Base-by-base conservation (phyloP, 768 basidiomycete species). In the Hericium rajendrae region DNA sequence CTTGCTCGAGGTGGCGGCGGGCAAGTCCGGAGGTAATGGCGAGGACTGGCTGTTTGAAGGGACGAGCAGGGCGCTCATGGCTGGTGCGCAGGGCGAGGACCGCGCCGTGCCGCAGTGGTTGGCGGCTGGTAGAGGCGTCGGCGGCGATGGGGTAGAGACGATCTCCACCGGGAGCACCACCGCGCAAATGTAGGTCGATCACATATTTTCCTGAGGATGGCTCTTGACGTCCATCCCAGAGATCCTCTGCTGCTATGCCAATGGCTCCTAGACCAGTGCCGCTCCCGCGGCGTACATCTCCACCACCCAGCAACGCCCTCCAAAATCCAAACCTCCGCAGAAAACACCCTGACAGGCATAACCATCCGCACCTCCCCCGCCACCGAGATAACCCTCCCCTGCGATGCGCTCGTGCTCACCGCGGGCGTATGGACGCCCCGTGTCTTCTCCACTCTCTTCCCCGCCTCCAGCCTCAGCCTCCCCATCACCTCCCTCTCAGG, bases 351-450 rank as follows among this genome's bases (percentile, higher is more conserved):
- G 16, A 56, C 53, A 9, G 53, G 51, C 13, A 46, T 56, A 22
- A 38, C 53, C 53, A 53, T 54, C 20, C 59, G 55, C 32, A 38
- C 57, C 22, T 32, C 57, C 6, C 57, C 51, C 40, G 57, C 41
- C 32, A 28, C 54, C 15, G 39, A 40, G 13, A 46, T 60, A 51
- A 60, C 64, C 54, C 46, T 74, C 41, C 62, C 65, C 12, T 68
- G 68, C 60, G 66, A 67, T 50, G 67, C 59, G 38, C 58, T 75
- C 55, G 59, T 73, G 26, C 57, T 75, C 59, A 64, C 73, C 11
- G 71, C 72, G 5, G 73, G 73, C 0, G 69, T 70, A 46, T 74
- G 73, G 72, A 69, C 70, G 15, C 69, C 71, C 3, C 63, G 61
- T 50, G 72, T 68, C 22, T 69, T 66, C 62, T n/a, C 54, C 20